phyloP scores from a whole-genome alignment of 306 rosid genomes.

The Sicyos edulis region DNA sequence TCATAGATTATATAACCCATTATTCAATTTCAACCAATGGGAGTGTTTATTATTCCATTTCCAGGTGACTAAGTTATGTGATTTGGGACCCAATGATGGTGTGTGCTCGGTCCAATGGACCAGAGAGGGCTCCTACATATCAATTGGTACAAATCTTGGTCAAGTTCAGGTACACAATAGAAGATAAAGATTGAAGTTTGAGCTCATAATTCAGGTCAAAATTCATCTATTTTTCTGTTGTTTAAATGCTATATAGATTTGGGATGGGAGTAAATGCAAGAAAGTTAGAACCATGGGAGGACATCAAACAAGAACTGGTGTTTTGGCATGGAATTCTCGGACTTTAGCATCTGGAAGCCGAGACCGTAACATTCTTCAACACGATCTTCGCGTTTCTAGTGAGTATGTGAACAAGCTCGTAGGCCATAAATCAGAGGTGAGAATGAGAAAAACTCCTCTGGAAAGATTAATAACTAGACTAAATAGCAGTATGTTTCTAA shows the following conservation, averaged over 20 bases:
- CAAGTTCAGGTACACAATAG: conserved; percentile 76
- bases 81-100: conserved; percentile 92
- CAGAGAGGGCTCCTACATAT: conserved; percentile 84
- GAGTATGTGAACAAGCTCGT: conserved; percentile 69
- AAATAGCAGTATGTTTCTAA: background rate
- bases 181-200: background rate
- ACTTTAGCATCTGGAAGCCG: conserved; percentile 91
- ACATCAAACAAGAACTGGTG: conserved; percentile 97
- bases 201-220: conserved; percentile 45
- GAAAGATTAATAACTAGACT: background rate
- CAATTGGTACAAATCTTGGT: conserved; percentile 80
- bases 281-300: conserved; percentile 94
- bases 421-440: conserved; percentile 98
- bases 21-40: background rate
- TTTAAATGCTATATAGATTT: conserved; percentile 35
- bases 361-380: conserved; percentile 90
- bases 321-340: conserved; percentile 94
- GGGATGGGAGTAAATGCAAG: conserved; percentile 93
- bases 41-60: background rate
- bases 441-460: background rate
- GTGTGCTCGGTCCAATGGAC: conserved; percentile 99
- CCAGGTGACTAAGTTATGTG: conserved; percentile 92
- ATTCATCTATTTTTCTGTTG: background rate
- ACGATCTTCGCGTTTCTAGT: conserved; percentile 75
- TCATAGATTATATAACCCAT: background rate